phyloP scores from a whole-genome alignment of 108 stramenopile species.

The Bacterosira constricta region DNA sequence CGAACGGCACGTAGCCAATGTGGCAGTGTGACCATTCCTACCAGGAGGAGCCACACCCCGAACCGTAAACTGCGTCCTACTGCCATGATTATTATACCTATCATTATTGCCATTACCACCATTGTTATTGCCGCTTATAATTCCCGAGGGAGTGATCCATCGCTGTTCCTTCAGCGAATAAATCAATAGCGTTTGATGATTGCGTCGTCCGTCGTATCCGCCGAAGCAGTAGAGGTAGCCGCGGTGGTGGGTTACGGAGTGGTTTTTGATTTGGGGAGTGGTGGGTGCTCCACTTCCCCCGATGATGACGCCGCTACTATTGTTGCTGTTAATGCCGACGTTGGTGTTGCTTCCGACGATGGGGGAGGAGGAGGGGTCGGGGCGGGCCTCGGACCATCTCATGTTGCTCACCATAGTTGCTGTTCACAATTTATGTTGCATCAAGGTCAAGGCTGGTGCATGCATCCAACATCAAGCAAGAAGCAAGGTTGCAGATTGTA shows the following conservation, averaged over 20 bases:
- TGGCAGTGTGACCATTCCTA: slow-evolving; percentile 94
- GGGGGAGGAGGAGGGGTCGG: no score
- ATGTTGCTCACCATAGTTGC: slow-evolving; percentile 4
- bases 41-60: slow-evolving; percentile 80
- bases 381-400: slow-evolving; percentile 23
- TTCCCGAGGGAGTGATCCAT: slow-evolving; percentile 57
- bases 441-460: background rate
- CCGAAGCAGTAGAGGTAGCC: slow-evolving; percentile 90
- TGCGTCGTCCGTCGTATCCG: slow-evolving; percentile 92
- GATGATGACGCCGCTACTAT: background rate
- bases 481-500: no score
- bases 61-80: slow-evolving; percentile 3
- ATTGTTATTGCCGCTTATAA: background rate
- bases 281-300: background rate
- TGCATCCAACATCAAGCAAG: no score
- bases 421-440: background rate
- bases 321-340: background rate
- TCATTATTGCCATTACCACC: background rate
- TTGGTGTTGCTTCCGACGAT: no score
- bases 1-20: slow-evolving; percentile 57
- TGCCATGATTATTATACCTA: background rate
- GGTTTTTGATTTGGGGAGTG: slow-evolving; percentile 83
- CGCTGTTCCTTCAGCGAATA: slow-evolving; percentile 69
- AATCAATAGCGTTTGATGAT: slow-evolving; percentile 82
- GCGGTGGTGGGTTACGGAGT: slow-evolving; percentile 78